Evolutionary conservation across 2,329 filamentous ascomycete genomes (phyloP).

Genomic region (Alternaria ethzedia): DNA sequence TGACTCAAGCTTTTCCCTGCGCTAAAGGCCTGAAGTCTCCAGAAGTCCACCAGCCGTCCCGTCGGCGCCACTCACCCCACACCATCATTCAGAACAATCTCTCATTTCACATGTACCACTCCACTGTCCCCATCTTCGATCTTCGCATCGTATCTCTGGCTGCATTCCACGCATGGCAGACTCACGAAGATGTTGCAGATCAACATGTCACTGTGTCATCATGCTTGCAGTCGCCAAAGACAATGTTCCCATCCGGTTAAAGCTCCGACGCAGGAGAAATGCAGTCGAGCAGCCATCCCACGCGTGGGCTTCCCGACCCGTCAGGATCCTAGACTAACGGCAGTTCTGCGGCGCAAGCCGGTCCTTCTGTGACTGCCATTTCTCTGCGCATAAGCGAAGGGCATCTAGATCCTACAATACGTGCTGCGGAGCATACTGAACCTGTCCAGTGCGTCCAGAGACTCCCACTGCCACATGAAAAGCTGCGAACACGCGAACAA

Average conservation of each 20-base stretch:
- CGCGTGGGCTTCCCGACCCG: neutral
- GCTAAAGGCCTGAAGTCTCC: neutral
- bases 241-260: neutral
- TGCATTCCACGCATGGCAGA: neutral
- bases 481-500: neutral
- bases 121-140: neutral
- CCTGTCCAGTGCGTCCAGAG: neutral
- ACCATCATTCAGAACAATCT: neutral
- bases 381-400: neutral
- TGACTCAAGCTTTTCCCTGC: neutral
- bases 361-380: neutral
- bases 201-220: neutral
- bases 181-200: neutral
- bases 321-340: neutral
- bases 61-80: neutral
- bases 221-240: neutral
- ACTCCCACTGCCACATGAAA: neutral
- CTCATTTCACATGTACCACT: neutral
- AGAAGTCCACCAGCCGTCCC: neutral
- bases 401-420: neutral
- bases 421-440: neutral
- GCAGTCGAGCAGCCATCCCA: neutral
- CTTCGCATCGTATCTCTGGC: neutral
- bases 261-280: neutral
- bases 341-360: neutral